These are phyloP conservation scores for Hibiscus syriacus DNA, from an alignment of 345 rosid genomes.

Conservation along the genomic window DNA sequence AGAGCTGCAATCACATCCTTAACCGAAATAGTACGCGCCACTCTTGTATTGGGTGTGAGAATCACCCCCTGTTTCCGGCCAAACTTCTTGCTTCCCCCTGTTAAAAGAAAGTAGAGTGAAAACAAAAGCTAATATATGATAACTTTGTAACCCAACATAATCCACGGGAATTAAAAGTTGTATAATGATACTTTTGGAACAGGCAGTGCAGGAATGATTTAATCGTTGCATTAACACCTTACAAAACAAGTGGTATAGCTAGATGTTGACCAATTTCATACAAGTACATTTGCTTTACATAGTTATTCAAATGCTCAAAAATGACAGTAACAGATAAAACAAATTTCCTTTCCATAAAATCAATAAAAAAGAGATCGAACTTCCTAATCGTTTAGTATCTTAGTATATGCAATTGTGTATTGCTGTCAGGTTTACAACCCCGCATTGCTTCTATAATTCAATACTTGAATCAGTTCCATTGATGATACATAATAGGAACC, in stretches of 20 bases:
- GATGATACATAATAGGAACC: not conserved
- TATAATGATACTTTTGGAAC: not conserved
- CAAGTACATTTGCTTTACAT: not conserved
- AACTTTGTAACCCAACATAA: not conserved
- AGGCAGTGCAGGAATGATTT: not conserved
- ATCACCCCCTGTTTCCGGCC: conserved; percentile 48
- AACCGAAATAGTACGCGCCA: conserved; percentile 51
- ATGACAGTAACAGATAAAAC: not conserved
- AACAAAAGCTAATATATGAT: not conserved
- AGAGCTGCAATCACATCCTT: conserved; percentile 80
- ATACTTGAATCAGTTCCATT: not conserved
- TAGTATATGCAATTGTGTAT: not conserved
- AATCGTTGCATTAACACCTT: not conserved
- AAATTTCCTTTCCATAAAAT: not conserved
- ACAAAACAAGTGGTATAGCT: not conserved
- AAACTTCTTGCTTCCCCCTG: conserved; percentile 47
- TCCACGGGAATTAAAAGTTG: not conserved
- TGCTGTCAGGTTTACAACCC: not conserved
- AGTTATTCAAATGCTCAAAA: not conserved
- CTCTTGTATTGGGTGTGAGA: conserved; percentile 32
- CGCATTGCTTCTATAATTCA: not conserved
- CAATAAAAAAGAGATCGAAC: not conserved
- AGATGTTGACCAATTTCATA: not conserved
- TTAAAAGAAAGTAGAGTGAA: conserved; percentile 3
- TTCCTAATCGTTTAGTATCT: not conserved